Evolutionary conservation across 768 basidiomycete genomes (phyloP).

Genomic region (Lanmaoa rubissima): DNA sequence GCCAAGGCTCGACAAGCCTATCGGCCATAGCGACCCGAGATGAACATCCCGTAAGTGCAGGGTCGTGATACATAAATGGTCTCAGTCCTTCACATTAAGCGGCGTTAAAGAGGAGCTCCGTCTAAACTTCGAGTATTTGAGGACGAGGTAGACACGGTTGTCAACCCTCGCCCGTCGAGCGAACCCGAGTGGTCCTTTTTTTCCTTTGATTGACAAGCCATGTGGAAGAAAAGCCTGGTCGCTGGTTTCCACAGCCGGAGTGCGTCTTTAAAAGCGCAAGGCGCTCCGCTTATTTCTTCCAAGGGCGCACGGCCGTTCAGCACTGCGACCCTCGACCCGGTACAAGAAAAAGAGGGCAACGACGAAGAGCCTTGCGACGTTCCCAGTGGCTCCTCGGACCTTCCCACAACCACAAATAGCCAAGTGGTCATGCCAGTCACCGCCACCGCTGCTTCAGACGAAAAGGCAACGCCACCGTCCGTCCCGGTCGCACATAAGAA

Average conservation of each 20-base stretch:
- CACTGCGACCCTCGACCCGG: constrained; percentile 3
- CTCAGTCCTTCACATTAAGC: background rate
- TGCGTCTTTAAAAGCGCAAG: constrained; percentile 7
- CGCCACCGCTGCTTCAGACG: background rate
- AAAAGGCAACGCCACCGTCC: background rate
- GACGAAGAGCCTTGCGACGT: background rate
- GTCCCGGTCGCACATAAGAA: background rate
- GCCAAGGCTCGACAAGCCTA: background rate
- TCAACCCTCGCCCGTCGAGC: background rate
- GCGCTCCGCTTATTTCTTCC: constrained; percentile 13
- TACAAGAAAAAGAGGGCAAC: constrained; percentile 10
- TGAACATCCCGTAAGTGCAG: background rate
- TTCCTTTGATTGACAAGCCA: background rate
- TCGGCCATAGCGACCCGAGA: background rate
- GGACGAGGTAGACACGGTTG: background rate
- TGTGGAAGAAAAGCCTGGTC: constrained; percentile 18
- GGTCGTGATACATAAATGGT: background rate
- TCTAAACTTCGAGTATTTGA: constrained; percentile 9
- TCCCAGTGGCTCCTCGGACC: background rate
- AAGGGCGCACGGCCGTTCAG: constrained; percentile 4
- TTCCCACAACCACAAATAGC: background rate
- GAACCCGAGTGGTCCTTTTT: background rate
- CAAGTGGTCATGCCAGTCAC: background rate
- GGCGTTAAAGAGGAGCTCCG: constrained; percentile 1
- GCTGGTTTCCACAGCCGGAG: constrained; percentile 11